These are phyloP conservation scores for Boletus bicolor DNA, from an alignment of 768 basidiomycete species.

Conservation along the genomic window DNA sequence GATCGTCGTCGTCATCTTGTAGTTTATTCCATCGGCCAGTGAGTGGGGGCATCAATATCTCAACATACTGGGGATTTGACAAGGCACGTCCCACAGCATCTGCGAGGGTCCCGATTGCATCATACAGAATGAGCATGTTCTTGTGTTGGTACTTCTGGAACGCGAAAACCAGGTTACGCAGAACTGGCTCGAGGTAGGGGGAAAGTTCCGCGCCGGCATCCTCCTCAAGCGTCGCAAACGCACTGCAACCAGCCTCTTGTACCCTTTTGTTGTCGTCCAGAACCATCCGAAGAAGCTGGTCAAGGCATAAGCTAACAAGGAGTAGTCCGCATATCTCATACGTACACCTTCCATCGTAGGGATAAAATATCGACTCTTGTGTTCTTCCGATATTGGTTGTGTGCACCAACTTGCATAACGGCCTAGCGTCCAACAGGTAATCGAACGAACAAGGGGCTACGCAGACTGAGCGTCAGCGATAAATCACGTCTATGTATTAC, in stretches of 20 bases:
- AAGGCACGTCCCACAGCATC: constrained; percentile 92
- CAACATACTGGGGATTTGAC: constrained; percentile 82
- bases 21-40: constrained; percentile 88
- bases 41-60: constrained; percentile 95
- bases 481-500: not conserved
- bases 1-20: constrained; percentile 85
- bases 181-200: constrained; percentile 92
- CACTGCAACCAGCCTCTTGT: constrained; percentile 98
- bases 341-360: constrained; percentile 97
- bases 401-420: constrained; percentile 98
- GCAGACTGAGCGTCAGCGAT: constrained; percentile 4
- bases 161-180: constrained; percentile 92
- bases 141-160: constrained; percentile 99
- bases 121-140: constrained; percentile 97
- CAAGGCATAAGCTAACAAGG: not conserved
- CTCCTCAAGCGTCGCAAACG: constrained; percentile 97
- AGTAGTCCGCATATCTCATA: constrained; percentile 22
- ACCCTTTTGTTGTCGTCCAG: constrained; percentile 98
- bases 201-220: constrained; percentile 88
- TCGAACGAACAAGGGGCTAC: constrained; percentile 94
- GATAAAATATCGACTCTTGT: constrained; percentile 87
- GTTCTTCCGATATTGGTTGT: constrained; percentile 78
- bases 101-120: constrained; percentile 97
- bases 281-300: constrained; percentile 94
- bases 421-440: constrained; percentile 99